phyloP scores from a whole-genome alignment of 306 rosid genomes.

The Medicago ruthenica region DNA sequence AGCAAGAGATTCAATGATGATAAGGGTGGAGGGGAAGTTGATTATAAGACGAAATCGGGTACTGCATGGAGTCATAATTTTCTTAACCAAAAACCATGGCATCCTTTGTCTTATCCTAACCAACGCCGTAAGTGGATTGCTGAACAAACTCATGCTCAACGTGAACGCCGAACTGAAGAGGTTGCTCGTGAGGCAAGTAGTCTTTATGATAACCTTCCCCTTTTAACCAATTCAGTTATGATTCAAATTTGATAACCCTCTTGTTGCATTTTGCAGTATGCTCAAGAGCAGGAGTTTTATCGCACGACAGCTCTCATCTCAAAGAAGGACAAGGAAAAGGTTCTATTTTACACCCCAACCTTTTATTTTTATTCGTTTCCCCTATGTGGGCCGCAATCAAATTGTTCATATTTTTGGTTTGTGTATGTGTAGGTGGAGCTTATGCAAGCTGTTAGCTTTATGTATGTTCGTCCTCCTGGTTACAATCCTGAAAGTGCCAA shows the following conservation, averaged over 20 bases:
- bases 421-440: constrained; percentile 69
- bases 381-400: not conserved
- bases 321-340: constrained; percentile 93
- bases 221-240: not conserved
- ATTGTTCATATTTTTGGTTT: constrained; percentile 6
- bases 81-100: constrained; percentile 99
- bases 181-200: constrained; percentile 81
- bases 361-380: not conserved
- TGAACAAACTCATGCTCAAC: constrained; percentile 82
- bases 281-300: constrained; percentile 95
- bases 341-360: constrained; percentile 22
- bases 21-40: constrained; percentile 65
- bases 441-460: constrained; percentile 96
- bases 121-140: constrained; percentile 99
- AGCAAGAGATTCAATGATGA: constrained; percentile 81
- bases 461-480: constrained; percentile 99
- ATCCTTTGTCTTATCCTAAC: constrained; percentile 95
- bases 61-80: constrained; percentile 97
- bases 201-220: not conserved
- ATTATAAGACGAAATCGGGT: constrained; percentile 82
- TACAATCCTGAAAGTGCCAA: constrained; percentile 92
- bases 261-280: constrained; percentile 56
- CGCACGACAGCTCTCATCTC: constrained; percentile 82
- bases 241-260: not conserved
- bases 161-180: constrained; percentile 70